Evolutionary conservation across 345 rosid species (phyloP), one percentile per base, ranked within the genome.

Genomic region (Syzygium grande): DNA sequence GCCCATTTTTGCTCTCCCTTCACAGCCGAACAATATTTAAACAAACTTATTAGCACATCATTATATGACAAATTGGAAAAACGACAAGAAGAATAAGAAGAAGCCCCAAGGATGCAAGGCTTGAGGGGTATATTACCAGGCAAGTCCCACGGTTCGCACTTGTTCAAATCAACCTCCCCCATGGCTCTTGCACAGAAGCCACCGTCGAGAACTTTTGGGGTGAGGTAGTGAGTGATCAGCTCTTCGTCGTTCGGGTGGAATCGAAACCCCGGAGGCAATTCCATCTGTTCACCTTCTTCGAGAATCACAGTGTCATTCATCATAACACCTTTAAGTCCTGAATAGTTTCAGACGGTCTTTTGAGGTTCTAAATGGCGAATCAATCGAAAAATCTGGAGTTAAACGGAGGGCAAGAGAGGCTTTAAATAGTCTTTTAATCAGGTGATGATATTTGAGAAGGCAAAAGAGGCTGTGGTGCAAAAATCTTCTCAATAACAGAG

Each of bases 231-330:
- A 49, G 93, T 92, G 85, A 97, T 97, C 86, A 97, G 99, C 91
- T 97, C 99, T 93, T 97, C 99, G 84, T 97, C 99, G 8, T 97
- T 97, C 5, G 99, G 99, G 90, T 96, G 98, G 91, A 97, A 97
- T 77, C 99, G 88, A 84, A 97, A 97, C 3, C 99, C 99, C 2
- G 99, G 99, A 1, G 96, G 99, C 88, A 97, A 93, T 92, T 95
- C 96, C 90, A 96, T 93, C 91, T 89, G 91, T n/a, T 92, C 96
- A 84, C 93, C 94, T 88, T 93, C 98, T 29, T 84, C 85, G 25
- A 38, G 38, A 73, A 73, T 38, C 83, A 73, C 23, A 1, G 80
- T 2, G 27, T 22, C 27, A 1, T 1, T 34, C 80, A 73, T 73
- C 49, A 2, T 10, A 73, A 73, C 46, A 30, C 80, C 27, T 73